Base-by-base conservation (phyloP, 306 rosid species). In the Acacia acuminata region DNA sequence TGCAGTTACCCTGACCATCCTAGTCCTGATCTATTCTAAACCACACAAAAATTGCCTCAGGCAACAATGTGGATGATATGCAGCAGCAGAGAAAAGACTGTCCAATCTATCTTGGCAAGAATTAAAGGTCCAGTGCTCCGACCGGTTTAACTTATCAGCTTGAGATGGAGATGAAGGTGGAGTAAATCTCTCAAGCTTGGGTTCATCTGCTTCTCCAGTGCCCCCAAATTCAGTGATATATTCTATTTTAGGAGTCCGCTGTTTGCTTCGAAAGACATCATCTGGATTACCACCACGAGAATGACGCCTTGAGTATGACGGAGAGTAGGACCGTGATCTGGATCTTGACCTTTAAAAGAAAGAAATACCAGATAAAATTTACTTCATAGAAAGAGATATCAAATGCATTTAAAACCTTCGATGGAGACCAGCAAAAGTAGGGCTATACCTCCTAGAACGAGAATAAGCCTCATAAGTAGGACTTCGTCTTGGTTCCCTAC, bases 81-180 rank as follows among this genome's bases (percentile, higher is more conserved):
- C 88, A 87, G 96, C 97, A 92, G 92, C 97, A 95, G 94, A 86
- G 94, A 86, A 92, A 93, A 93, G 87, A 91, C 90, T 88, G 93
- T 90, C 99, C 91, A 92, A 92, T 91, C 91, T 88, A 96, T 96
- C 99, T 92, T 93, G 91, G 94, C 94, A 93, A 93, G 85, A 91
- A 90, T 90, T 82, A 96, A 96, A 89, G 99, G 94, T 91, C 92
- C 88, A 93, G 99, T 96, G 99, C 98, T 92, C 99, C 98, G 97
- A 96, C 99, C 99, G 98, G 94, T 87, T 96, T 82, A 94, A 86
- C 85, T 75, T 71, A 89, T 94, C 97, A 84, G 93, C 90, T 79
- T 86, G 98, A 73, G 97, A 89, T 79, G 91, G 89, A 86, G 99
- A 94, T 51, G 88, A 85, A 42, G 99, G 98, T 82, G 97, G 98